Conservation (phyloP, 306 rosid genomes). For the Arachis hypogaea region DNA sequence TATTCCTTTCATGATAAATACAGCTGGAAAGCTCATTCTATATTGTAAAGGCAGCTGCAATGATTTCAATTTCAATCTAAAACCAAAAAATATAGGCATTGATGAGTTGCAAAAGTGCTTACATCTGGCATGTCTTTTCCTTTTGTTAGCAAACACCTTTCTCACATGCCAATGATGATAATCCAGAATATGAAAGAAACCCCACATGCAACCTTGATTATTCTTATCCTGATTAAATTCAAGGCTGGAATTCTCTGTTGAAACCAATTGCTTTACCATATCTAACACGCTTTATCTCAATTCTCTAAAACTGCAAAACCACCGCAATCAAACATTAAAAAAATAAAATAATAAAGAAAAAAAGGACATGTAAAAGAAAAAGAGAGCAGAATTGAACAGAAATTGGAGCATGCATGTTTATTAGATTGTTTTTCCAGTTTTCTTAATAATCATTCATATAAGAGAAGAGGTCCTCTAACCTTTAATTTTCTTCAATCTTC, state of each 20-base stretch:
- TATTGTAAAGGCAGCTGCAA: slow-evolving; percentile 26
- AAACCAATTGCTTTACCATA: slow-evolving; percentile 66
- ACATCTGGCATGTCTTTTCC: slow-evolving; percentile 55
- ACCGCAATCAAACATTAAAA: neutral
- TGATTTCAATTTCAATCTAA: neutral
- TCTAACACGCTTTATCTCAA: slow-evolving; percentile 21
- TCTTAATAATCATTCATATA: neutral
- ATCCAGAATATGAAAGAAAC: slow-evolving; percentile 61
- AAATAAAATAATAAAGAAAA: neutral
- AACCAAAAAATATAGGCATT: slow-evolving; percentile 3
- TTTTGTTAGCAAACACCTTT: slow-evolving; percentile 56
- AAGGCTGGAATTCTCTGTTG: slow-evolving; percentile 46
- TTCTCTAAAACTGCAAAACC: slow-evolving; percentile 49
- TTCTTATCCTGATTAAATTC: slow-evolving; percentile 42
- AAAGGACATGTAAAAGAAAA: neutral
- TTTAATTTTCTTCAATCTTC: slow-evolving; percentile 15
- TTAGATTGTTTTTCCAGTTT: neutral
- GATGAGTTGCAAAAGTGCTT: slow-evolving; percentile 38
- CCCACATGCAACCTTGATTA: slow-evolving; percentile 75
- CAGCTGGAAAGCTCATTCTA: neutral
- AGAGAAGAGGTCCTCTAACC: slow-evolving; percentile 19
- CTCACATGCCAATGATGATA: slow-evolving; percentile 77
- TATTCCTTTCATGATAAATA: slow-evolving; percentile 8
- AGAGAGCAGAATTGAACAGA: slow-evolving; percentile 25
- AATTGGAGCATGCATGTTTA: neutral